Conservation (phyloP, 371 early-diverging fungal species). For the Haplosporangium sp. region DNA sequence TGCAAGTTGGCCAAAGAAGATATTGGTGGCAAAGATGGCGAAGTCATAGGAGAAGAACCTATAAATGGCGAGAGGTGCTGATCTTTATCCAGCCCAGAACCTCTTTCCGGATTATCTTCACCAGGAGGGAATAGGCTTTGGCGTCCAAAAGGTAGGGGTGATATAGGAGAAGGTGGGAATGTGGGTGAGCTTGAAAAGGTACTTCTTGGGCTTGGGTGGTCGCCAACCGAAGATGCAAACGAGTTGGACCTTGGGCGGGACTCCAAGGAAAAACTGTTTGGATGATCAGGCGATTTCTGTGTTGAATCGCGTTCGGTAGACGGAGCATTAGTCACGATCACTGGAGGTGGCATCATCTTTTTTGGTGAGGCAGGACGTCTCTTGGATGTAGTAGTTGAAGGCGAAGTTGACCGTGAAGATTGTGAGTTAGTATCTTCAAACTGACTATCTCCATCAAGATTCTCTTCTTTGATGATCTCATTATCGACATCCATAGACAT, state of each 20-base stretch:
- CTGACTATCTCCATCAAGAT: constrained; percentile 10
- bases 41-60: constrained; percentile 15
- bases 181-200: constrained; percentile 31
- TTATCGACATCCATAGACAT: constrained; percentile 34
- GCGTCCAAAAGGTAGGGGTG: constrained; percentile 18
- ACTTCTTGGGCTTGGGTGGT: constrained; percentile 16
- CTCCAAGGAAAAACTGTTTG: constrained; percentile 21
- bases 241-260: constrained; percentile 17
- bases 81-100: constrained; percentile 9
- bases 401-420: neutral
- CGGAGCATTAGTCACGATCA: constrained; percentile 16
- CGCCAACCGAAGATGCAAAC: constrained; percentile 13
- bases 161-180: constrained; percentile 23
- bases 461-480: constrained; percentile 19
- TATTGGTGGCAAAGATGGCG: constrained; percentile 43
- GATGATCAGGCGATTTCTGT: neutral
- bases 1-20: constrained; percentile 40
- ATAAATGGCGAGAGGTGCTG: constrained; percentile 30
- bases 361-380: constrained; percentile 19
- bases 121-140: constrained; percentile 25
- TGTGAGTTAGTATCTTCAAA: neutral
- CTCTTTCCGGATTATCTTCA: constrained; percentile 3
- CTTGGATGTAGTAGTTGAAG: neutral
- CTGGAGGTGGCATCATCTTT: constrained; percentile 15
- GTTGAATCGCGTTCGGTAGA: constrained; percentile 12